Percentiles rank a stretch among this genome's conserved stretches.
Evolutionary conservation across 108 stramenopile species (phyloP).

Genomic region (Cyclostephanos tholiformis): DNA sequence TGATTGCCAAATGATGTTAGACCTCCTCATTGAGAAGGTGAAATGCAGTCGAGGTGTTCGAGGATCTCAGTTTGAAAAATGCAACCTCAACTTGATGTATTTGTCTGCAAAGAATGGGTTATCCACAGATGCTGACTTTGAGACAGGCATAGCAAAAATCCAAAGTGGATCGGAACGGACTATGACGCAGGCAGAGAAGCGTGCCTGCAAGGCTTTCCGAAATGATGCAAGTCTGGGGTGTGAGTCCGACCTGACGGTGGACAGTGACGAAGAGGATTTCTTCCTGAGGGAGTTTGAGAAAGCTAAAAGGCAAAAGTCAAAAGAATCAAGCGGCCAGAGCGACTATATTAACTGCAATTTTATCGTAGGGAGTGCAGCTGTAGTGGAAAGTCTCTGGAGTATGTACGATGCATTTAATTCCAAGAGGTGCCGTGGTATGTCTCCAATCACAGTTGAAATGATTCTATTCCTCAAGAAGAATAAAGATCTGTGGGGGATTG

Average conservation of each 20-base stretch:
- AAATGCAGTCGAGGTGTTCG: neutral
- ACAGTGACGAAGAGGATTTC: neutral
- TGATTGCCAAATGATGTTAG: constrained; percentile 2
- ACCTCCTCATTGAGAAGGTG: neutral
- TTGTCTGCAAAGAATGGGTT: constrained; percentile 11
- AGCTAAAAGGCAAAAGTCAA: no score
- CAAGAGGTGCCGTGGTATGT: no score
- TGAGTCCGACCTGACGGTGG: neutral
- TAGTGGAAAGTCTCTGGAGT: no score
- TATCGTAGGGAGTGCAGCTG: no score
- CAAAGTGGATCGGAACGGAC: constrained; percentile 7
- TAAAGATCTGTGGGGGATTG: no score
- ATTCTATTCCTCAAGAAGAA: no score
- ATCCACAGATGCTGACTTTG: neutral
- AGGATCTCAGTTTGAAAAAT: constrained; percentile 9
- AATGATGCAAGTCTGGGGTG: neutral
- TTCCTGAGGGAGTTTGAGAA: no score
- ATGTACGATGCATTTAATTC: no score
- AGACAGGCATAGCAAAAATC: constrained; percentile 14
- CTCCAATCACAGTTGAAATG: no score
- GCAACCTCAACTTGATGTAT: neutral
- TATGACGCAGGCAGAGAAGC: constrained; percentile 8
- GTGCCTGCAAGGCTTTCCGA: neutral
- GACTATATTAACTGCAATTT: no score
- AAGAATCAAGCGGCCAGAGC: no score